Percentiles rank a stretch among this genome's conserved stretches.
These are phyloP conservation scores for Rhizoctonia solani DNA, from an alignment of 1,284 basidiomycete genomes.

Conservation along the genomic window DNA sequence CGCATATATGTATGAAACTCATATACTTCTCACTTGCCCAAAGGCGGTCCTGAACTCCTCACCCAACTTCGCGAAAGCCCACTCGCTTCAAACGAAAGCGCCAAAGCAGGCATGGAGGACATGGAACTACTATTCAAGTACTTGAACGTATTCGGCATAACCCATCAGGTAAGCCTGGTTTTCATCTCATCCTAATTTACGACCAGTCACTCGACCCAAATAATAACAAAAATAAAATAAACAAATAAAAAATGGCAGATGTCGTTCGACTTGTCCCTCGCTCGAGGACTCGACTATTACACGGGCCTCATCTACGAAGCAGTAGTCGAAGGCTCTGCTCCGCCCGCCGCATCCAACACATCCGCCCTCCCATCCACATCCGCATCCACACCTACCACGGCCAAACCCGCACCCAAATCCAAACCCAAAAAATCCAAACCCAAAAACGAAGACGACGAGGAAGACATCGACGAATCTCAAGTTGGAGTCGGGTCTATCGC, in stretches of 20 bases:
- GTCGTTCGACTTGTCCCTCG: constrained; percentile 95
- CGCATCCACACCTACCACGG: constrained; percentile 47
- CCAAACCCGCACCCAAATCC: constrained; percentile 52
- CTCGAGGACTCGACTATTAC: constrained; percentile 97
- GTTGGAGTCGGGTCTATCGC: constrained; percentile 98
- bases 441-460: constrained; percentile 59
- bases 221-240: too few species aligned
- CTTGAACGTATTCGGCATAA: constrained; percentile 68
- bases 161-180: constrained; percentile 33
- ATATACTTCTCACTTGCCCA: constrained; percentile 41
- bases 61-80: constrained; percentile 72
- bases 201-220: too few species aligned
- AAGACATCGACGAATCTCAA: constrained; percentile 89
- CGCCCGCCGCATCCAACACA: constrained; percentile 69
- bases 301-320: constrained; percentile 99
- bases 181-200: background rate
- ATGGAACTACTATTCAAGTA: constrained; percentile 88
- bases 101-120: constrained; percentile 86
- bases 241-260: constrained; percentile 55
- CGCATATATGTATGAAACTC: constrained; percentile 1
- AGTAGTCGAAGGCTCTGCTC: constrained; percentile 89
- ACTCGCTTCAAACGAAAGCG: constrained; percentile 73
- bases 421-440: constrained; percentile 57
- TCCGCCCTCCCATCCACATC: constrained; percentile 53
- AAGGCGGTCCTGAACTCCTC: constrained; percentile 80